Evolutionary conservation across 202 grass and related monocot species (phyloP), one percentile per base, ranked within the genome.

Genomic region (Saccharum hybrid): DNA sequence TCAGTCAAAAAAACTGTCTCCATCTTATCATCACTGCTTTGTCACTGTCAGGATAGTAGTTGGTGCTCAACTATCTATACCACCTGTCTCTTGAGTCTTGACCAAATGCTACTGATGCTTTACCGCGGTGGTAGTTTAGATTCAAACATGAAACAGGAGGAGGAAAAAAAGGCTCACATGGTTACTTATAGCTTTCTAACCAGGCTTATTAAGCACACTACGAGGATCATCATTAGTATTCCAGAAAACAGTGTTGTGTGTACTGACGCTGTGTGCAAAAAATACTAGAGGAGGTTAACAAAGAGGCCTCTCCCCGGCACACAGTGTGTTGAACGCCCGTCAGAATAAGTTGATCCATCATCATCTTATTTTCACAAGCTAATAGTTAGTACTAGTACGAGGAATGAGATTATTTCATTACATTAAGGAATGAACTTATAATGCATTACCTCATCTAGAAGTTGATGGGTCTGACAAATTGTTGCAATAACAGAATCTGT

Each of bases 11-110:
- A 69, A 56, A 73, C 19, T 31, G 56, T 90, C 80, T 23, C 81
- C 71, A 87, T 90, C 84, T 87, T 84, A 90, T 84, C 81, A 83
- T 54, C 66, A 15, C 37, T 63, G 48, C 41, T 56, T 83, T 87
- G 72, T 48, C 83, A 68, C 72, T 61, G 14, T 74, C 76, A 71
- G 60, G 52, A 82, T 52, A 10, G 70, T 65, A 79, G 88, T 71
- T 84, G 75, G 69, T 75, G 51, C 69, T 71, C 78, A 78, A 82
- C 83, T 52, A 68, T 76, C 56, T 22, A 41, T 7, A 41, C 43
- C 73, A 9, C 37, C 16, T 16, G 6, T 22, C 19, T 26, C 10
- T 49, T 76, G 84, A 71, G 68, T 72, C 84, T 84, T 90, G 80
- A 90, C 84, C 54, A 59, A 74, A 71, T 87, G 84, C 56, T 7